These are phyloP conservation scores for Knoxia roxburghii DNA, from an alignment of 257 asterid species.

Conservation along the genomic window DNA sequence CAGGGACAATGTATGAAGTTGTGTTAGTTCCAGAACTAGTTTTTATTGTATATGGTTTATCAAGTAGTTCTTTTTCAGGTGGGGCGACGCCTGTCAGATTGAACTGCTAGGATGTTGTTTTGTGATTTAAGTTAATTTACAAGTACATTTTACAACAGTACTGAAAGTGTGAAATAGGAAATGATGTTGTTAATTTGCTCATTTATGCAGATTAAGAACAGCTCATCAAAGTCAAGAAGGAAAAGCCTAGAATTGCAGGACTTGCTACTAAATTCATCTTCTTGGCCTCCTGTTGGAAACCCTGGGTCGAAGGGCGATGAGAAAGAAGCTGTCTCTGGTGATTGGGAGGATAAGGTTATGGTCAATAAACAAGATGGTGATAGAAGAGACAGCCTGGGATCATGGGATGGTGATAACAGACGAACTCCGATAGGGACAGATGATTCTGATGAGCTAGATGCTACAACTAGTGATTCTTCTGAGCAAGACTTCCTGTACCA, in stretches of 20 bases:
- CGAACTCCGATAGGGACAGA: conserved; percentile 21
- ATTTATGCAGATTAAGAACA: conserved; percentile 33
- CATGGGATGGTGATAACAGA: conserved; percentile 26
- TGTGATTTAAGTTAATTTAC: neutral
- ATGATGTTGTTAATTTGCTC: too few species aligned
- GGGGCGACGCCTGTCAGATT: neutral
- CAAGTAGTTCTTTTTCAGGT: neutral
- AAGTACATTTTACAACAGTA: too few species aligned
- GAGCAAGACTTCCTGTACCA: conserved; percentile 53
- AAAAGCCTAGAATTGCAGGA: conserved; percentile 59
- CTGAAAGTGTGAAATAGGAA: too few species aligned
- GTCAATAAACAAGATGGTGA: conserved; percentile 33
- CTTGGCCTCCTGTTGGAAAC: conserved; percentile 37
- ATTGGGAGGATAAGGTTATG: conserved; percentile 53
- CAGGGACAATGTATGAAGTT: neutral
- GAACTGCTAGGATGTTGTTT: neutral
- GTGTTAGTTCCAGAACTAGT: neutral
- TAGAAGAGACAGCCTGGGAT: conserved; percentile 20
- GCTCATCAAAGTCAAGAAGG: conserved; percentile 37
- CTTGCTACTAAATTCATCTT: conserved; percentile 36
- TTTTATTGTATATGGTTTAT: neutral
- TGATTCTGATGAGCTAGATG: conserved; percentile 50
- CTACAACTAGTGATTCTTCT: conserved; percentile 66
- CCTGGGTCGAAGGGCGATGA: conserved; percentile 38
- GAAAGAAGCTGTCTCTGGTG: conserved; percentile 33